Evolutionary conservation across 225 moss, liverwort and hornwort species (phyloP).

Genomic region (Climacium dendroides): DNA sequence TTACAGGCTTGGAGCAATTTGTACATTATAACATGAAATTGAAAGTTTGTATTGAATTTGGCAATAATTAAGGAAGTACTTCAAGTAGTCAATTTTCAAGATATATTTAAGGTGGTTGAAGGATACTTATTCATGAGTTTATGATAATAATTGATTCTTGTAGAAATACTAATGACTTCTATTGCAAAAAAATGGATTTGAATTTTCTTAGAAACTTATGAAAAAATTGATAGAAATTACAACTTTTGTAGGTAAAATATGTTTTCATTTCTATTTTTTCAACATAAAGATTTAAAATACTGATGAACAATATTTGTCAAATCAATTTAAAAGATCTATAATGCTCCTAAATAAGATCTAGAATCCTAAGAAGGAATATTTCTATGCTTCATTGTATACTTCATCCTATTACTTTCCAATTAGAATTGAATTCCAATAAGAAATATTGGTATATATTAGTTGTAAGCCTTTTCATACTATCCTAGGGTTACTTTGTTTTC

Average conservation of each 20-base stretch:
- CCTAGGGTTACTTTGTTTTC: no score
- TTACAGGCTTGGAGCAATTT: neutral
- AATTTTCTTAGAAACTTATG: rapidly evolving
- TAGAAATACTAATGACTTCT: neutral
- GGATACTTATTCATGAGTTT: neutral
- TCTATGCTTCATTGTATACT: no score
- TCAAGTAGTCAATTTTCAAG: neutral
- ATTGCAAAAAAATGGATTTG: neutral
- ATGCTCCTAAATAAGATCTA: neutral
- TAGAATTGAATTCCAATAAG: no score
- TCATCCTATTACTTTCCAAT: no score
- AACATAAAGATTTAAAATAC: neutral
- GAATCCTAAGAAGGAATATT: no score
- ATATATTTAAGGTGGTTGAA: neutral
- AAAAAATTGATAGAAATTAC: neutral
- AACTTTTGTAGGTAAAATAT: neutral
- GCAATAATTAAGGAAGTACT: neutral
- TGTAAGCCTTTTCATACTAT: no score
- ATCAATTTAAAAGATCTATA: neutral
- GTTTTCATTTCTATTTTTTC: neutral
- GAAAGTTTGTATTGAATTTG: neutral
- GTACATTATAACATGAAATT: neutral
- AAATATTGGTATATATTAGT: no score
- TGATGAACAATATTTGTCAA: neutral
- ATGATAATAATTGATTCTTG: neutral